phyloP scores from a whole-genome alignment of 192 early-diverging fungal species.

The Coemansia sp. region DNA sequence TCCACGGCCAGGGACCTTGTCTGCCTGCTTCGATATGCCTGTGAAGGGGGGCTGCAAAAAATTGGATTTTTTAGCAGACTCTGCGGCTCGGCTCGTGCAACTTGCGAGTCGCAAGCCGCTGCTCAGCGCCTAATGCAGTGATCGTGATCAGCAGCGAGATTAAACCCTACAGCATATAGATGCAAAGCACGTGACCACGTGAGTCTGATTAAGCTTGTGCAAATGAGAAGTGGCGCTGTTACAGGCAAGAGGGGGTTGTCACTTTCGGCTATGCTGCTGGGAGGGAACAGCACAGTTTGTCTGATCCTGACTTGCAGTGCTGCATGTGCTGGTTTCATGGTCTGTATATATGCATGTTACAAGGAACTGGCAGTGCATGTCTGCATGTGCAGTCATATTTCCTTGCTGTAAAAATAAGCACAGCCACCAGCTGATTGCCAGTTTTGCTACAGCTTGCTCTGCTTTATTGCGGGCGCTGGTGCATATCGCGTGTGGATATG shows the following conservation, averaged over 20 bases:
- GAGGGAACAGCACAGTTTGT: neutral
- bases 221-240: neutral
- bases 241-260: neutral
- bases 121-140: neutral
- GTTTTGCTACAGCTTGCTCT: neutral
- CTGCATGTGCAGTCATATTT: constrained; percentile 5
- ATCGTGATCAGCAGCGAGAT: neutral
- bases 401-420: neutral
- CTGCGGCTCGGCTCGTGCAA: constrained; percentile 8
- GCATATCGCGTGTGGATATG: constrained; percentile 5
- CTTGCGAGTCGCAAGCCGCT: constrained; percentile 10
- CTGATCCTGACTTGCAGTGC: neutral
- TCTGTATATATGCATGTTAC: neutral
- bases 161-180: neutral
- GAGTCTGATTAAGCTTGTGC: neutral
- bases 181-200: neutral
- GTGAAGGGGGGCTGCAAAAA: constrained; percentile 1
- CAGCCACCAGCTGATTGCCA: constrained; percentile 6
- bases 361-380: constrained; percentile 2
- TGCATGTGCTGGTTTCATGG: neutral
- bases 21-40: neutral
- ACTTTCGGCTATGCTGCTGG: neutral
- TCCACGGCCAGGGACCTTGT: constrained; percentile 20
- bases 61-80: too few relatives aligned
- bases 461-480: neutral